Evolutionary conservation across 257 asterid species (phyloP), one percentile per base, ranked within the genome.

Genomic region (Perilla frutescens): DNA sequence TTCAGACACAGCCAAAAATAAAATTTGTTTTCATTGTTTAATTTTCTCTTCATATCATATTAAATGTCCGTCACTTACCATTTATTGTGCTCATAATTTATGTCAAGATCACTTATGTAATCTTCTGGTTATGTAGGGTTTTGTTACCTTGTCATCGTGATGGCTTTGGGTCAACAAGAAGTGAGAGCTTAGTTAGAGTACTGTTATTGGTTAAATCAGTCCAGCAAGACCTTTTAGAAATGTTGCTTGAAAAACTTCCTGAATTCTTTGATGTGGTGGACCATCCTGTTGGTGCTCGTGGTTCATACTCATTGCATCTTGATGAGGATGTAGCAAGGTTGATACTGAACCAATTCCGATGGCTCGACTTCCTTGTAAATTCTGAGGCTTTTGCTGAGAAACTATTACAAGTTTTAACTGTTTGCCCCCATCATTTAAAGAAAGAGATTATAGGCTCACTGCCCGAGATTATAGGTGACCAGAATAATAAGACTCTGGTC

Each of bases 321-420:
- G 91, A 89, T 32, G 93, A 91, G 68, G 95, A 91, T 81, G 61
- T 87, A 68, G 90, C 95, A 14, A 81, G 92, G 91, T 77, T 89
- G 72, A 89, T 91, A 70, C 75, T 89, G 69, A 86, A 89, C 77
- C 96, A 91, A 60, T 91, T 91, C 61, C 86, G 90, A 57, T 91
- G 96, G 96, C 96, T 91, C 51, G 97, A 91, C 77, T 91, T 91
- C 83, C 91, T 91, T 48, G 96, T 88, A 55, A 79, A 86, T 79
- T 83, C 91, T 34, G 89, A 82, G 71, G 85, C 87, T 37, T 91
- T 91, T 73, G 82, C 93, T 59, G 91, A 85, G 76, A 88, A 87
- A 79, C 79, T 91, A 75, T 78, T 91, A 26, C 96, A 91, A 83
- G 86, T 88, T 57, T 58, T 89, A 66, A 85, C 96, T 63, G 84